phyloP scores from a whole-genome alignment of 805 yeast species.

The Kluyveromyces aestuarii region DNA sequence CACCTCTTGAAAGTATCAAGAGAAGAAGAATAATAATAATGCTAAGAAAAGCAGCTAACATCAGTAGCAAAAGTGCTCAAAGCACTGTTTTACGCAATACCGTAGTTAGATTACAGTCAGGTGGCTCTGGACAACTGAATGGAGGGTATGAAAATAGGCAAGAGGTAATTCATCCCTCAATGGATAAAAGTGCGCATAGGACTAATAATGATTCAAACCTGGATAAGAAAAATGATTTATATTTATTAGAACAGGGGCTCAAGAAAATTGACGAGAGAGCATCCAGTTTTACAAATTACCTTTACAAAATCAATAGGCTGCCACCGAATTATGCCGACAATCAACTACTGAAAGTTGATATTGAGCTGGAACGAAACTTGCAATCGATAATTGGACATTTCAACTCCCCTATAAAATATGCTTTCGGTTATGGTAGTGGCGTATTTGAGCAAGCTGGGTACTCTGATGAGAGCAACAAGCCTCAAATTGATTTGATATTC shows the following conservation, averaged over 20 bases:
- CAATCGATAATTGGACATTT: slow-evolving; percentile 45
- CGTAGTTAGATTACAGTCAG: slow-evolving; percentile 1
- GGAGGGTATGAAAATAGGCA: neutral
- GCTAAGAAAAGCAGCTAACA: neutral
- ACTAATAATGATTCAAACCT: neutral
- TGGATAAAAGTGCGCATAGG: neutral
- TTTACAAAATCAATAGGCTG: slow-evolving; percentile 31
- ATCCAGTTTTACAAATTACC: slow-evolving; percentile 19
- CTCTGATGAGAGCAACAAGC: slow-evolving; percentile 29
- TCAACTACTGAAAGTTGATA: slow-evolving; percentile 42
- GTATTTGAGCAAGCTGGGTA: slow-evolving; percentile 73
- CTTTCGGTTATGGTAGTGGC: slow-evolving; percentile 94
- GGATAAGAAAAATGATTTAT: slow-evolving; percentile 7
- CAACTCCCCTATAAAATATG: slow-evolving; percentile 62
- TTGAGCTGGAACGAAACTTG: slow-evolving; percentile 36
- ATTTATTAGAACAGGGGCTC: slow-evolving; percentile 20
- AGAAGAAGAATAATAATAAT: neutral
- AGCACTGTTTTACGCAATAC: neutral
- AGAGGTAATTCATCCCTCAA: neutral
- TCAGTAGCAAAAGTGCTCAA: neutral
- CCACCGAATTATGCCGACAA: slow-evolving; percentile 54
- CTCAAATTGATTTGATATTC: slow-evolving; percentile 80
- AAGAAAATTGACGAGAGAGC: slow-evolving; percentile 17
- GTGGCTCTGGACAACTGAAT: neutral
- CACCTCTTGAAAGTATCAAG: neutral